A percentile compares a stretch with the other conserved stretches of the same genome.
phyloP scores from a whole-genome alignment of 139 green algal genomes.

The Eudorina sp. region DNA sequence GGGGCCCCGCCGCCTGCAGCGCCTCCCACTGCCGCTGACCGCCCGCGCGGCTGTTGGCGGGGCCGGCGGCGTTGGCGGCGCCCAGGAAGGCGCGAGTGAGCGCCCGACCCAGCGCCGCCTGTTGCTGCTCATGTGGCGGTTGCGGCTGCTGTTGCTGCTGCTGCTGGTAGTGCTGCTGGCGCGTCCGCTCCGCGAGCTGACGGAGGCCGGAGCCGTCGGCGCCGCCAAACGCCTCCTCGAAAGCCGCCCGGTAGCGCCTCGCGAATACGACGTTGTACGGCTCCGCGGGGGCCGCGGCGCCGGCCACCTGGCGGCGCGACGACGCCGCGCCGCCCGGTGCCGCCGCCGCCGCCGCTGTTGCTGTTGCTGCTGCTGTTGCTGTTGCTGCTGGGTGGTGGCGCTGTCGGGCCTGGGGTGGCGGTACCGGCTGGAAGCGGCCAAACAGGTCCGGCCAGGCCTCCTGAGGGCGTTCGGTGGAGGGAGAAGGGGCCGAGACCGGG shows the following conservation, averaged over 20 bases:
- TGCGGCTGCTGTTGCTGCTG: not conserved
- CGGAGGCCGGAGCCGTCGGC: not conserved
- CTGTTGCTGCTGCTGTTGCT: not conserved
- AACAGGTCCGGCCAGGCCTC: constrained; percentile 40
- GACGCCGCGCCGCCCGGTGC: not conserved
- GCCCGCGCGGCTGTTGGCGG: not conserved
- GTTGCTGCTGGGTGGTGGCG: not conserved
- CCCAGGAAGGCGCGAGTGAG: not conserved
- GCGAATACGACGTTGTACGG: constrained; percentile 19
- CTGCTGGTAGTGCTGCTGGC: not conserved
- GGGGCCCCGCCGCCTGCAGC: not conserved
- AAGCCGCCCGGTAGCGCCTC: not conserved
- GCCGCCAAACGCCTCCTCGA: constrained; percentile 30
- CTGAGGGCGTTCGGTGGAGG: too few relatives aligned
- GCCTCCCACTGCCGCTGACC: constrained; percentile 26
- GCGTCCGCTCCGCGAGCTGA: not conserved
- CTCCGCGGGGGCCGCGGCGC: not conserved
- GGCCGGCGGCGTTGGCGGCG: not conserved
- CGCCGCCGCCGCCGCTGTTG: not conserved
- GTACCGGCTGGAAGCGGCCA: not conserved
- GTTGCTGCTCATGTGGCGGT: not conserved
- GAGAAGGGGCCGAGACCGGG: too few relatives aligned
- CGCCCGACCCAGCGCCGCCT: not conserved
- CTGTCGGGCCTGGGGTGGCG: not conserved
- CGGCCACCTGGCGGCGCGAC: not conserved